Base-by-base conservation (phyloP, 495 filamentous ascomycete species). In the Xylaria castorea region DNA sequence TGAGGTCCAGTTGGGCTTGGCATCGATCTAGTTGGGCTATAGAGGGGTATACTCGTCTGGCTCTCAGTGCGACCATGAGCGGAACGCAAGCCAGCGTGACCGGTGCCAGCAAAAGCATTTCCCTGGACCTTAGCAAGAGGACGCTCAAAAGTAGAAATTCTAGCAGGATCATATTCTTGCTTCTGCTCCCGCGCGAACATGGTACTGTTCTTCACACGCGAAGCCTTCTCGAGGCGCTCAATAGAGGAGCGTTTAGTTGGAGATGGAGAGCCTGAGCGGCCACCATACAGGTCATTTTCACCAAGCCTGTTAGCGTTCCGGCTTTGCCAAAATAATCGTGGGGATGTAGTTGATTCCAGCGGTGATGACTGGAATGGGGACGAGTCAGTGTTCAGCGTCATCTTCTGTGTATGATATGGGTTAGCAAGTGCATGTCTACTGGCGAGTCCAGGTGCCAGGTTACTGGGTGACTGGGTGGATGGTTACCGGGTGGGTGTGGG, bases 161-260 rank as follows among this genome's bases (percentile, higher is more conserved):
- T 88, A n/a, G 92, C 84, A 14, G 94, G 94, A 76, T 97, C 94
- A 80, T 97, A 97, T 77, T 97, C 93, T 76, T 95, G 88, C 77
- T 94, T 93, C 74, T 92, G 88, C 80, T 97, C 93, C 38, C 93
- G 92, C 30, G 93, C 92, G 75, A 97, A 93, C 86, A 98, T 97
- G 83, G 89, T 95, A 86, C 94, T 96, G 83, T 97, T 98, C 83
- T 96, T 97, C 64, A 99, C 96, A 51, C 96, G 92, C 50, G 95
- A 97, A 5, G 92, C 94, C 74, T 92, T 91, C 84, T 98, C 97
- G 70, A 99, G 82, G 63, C 94, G 93, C 82, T 99, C 96, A 69
- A 98, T 91, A 14, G 95, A 98, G 6, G 94, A 91, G 73, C 95
- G 91, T 77, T 92, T 92, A 0, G 87, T 85, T 1, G 91, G 90